phyloP scores from a whole-genome alignment of 306 rosid species.

The Crotalaria pallida region DNA sequence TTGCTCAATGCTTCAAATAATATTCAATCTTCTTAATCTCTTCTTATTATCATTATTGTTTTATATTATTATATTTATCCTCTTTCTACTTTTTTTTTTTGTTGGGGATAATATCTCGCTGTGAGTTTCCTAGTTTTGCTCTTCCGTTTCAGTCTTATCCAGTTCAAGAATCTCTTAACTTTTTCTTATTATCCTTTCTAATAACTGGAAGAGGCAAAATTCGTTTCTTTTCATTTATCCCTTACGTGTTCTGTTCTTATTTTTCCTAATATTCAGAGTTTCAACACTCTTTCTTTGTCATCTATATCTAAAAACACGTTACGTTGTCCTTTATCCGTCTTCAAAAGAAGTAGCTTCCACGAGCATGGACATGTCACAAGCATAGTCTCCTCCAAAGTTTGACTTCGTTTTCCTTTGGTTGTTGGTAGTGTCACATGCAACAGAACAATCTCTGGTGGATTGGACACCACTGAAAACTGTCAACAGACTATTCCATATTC shows the following conservation, averaged over 20 bases:
- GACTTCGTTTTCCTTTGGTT: constrained; percentile 17
- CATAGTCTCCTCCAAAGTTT: no score
- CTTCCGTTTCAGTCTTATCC: neutral
- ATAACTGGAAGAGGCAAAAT: neutral
- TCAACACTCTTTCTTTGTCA: neutral
- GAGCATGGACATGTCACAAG: neutral
- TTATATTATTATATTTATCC: neutral
- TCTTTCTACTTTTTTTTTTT: neutral
- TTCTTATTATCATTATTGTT: no score
- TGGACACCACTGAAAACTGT: neutral
- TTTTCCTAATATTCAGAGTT: neutral
- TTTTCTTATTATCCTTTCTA: neutral
- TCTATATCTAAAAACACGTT: no score
- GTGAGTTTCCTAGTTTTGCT: neutral
- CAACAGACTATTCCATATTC: neutral
- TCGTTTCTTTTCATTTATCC: neutral
- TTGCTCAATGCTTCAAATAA: neutral
- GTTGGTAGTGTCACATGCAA: constrained; percentile 1
- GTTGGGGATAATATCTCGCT: neutral
- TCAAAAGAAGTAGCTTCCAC: neutral
- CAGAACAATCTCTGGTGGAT: neutral
- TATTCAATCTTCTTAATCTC: no score
- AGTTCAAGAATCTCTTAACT: neutral
- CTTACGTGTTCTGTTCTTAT: neutral
- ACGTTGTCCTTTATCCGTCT: no score